Evolutionary conservation across 1,284 basidiomycete genomes (phyloP).

Genomic region (Coniferiporia sulphurascens): DNA sequence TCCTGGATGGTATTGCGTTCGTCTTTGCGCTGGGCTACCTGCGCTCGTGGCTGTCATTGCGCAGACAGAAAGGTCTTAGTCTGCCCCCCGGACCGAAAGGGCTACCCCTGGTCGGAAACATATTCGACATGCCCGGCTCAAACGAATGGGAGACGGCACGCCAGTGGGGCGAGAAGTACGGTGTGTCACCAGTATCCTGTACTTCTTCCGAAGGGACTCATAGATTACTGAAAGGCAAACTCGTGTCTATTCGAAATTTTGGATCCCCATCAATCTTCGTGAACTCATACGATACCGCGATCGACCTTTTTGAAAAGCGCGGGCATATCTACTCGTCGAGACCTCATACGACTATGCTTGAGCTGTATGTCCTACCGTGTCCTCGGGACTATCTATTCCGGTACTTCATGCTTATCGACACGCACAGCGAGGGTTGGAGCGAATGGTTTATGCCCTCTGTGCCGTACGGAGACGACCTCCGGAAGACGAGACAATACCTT

Average conservation of each 20-base stretch:
- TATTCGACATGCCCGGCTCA: constrained; percentile 17
- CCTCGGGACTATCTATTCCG: not conserved
- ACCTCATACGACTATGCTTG: constrained; percentile 14
- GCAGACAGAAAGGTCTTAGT: not conserved
- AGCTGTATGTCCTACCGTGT: not conserved
- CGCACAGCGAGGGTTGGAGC: not conserved
- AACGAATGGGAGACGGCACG: constrained; percentile 15
- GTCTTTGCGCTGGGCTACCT: not conserved
- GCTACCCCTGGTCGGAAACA: constrained; percentile 20
- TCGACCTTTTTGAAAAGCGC: constrained; percentile 23
- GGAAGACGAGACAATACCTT: not conserved
- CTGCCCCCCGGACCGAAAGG: constrained; percentile 18
- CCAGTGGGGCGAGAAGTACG: constrained; percentile 20
- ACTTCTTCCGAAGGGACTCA: not conserved
- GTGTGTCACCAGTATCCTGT: not conserved
- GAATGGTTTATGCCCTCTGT: not conserved
- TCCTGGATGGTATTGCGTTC: not conserved
- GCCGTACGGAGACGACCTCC: not conserved
- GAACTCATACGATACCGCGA: constrained; percentile 21
- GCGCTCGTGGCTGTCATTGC: not conserved
- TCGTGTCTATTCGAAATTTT: constrained; percentile 21
- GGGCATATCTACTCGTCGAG: constrained; percentile 22
- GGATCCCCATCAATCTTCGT: constrained; percentile 22
- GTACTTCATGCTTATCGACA: not conserved
- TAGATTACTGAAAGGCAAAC: constrained; percentile 16